Conservation (phyloP, 2,329 filamentous ascomycete species). For the Beauveria sp. region DNA sequence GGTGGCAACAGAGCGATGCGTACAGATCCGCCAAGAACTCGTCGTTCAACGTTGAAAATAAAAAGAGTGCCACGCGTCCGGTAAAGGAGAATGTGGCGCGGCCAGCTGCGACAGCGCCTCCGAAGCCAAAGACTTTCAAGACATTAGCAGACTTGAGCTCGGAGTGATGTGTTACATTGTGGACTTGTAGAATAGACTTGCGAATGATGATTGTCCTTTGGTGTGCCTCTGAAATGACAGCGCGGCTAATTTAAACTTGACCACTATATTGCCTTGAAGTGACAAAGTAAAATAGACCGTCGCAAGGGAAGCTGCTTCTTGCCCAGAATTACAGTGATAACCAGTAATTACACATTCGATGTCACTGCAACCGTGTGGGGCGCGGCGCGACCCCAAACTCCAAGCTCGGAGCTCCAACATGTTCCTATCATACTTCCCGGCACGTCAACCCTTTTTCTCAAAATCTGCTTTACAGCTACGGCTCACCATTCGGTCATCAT, state of each 20-base stretch:
- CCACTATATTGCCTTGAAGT: no score
- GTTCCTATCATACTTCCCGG: background rate
- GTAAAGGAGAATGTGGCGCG: slow-evolving; percentile 13
- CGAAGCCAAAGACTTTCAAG: slow-evolving; percentile 29
- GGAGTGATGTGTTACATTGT: slow-evolving; percentile 14
- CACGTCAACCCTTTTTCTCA: background rate
- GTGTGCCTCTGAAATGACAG: background rate
- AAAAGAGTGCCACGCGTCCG: slow-evolving; percentile 18
- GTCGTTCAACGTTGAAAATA: slow-evolving; percentile 46
- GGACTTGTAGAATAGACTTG: background rate
- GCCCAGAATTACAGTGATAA: no score
- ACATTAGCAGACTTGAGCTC: slow-evolving; percentile 46
- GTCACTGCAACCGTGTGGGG: background rate
- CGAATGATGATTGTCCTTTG: background rate
- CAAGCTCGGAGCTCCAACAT: background rate
- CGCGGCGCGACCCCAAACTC: background rate
- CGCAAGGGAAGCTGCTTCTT: no score
- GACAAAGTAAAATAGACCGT: no score
- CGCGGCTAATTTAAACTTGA: no score
- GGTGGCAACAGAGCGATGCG: slow-evolving; percentile 44
- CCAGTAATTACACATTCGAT: background rate
- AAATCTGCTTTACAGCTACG: background rate
- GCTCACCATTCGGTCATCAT: no score
- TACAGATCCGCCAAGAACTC: slow-evolving; percentile 55
- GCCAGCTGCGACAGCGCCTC: slow-evolving; percentile 26